Evolutionary conservation across 192 early-diverging fungal genomes (phyloP), one percentile per base, ranked within the genome.

Genomic region (Backusella parvicylindrica): DNA sequence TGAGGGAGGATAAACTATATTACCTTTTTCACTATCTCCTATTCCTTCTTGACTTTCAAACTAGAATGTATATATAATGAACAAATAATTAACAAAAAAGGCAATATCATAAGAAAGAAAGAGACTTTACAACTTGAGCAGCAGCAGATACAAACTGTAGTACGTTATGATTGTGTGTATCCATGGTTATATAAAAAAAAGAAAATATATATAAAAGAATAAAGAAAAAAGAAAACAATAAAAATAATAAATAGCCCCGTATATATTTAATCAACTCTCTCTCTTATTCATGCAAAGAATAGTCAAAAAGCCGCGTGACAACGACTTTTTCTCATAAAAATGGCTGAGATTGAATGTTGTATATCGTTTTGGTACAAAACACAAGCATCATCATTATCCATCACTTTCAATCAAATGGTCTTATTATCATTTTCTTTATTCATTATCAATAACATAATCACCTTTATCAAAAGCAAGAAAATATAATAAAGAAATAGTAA

Each of bases 81-180:
- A 71, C 21, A 35, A 31, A 11, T 23, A 41, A 18, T 28, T 26
- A 21, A 60, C 64, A 32, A 64, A 64, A 18, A 37, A n/a, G 38
- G 16, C 7, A 26, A 30, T n/a, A n/a, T 16, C 30, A 71, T 49
- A 16, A 35, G n/a, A 26, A 13, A 38, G 15, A 31, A 21, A 66
- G 66, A 73, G 6, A 47, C 43, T 47, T 47, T 74, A 81, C 81
- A 6, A 73, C 70, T 76, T 76, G 70, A 5, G 77, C 81, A 64
- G 81, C 81, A 12, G 77, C 77, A 43, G 81, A 75, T 23, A 82
- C 70, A 74, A 82, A 76, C 64, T 82, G 81, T 33, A 82, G 50
- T 38, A 82, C 73, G n/a, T 70, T 71, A 50, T 82, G 81, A 63
- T 79, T 75, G 11, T 56, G 49, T 23, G 56, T 56, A 38, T 79